These are phyloP conservation scores for Copromyces sp. DNA, from an alignment of 495 filamentous ascomycete genomes.

Conservation along the genomic window DNA sequence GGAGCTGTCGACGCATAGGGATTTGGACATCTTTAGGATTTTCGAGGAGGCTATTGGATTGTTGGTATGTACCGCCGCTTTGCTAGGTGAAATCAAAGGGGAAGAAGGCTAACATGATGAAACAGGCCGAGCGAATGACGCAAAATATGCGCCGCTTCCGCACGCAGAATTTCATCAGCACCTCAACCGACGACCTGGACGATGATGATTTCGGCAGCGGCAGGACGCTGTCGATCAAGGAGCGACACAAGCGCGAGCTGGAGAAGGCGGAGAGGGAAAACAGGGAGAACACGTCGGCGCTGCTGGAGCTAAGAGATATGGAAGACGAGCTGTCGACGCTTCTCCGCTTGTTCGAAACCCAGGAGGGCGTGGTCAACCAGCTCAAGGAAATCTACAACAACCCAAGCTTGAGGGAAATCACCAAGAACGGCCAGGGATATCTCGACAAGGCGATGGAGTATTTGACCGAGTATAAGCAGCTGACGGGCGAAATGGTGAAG, in stretches of 20 bases:
- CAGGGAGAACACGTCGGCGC: slow-evolving; percentile 50
- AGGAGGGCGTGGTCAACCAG: slow-evolving; percentile 38
- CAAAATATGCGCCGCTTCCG: slow-evolving; percentile 55
- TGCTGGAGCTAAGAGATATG: slow-evolving; percentile 57
- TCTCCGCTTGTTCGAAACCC: slow-evolving; percentile 47
- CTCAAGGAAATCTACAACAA: slow-evolving; percentile 35
- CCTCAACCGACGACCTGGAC: slow-evolving; percentile 37
- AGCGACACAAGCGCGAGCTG: slow-evolving; percentile 42
- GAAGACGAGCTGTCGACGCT: slow-evolving; percentile 55
- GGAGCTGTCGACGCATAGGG: slow-evolving; percentile 46
- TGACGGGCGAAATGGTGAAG: slow-evolving; percentile 49
- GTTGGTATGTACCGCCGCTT: slow-evolving; percentile 29
- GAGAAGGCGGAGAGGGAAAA: slow-evolving; percentile 44
- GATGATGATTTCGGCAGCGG: slow-evolving; percentile 37
- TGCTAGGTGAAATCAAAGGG: neutral
- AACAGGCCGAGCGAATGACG: slow-evolving; percentile 52
- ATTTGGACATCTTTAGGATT: slow-evolving; percentile 54
- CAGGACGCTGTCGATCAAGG: slow-evolving; percentile 30
- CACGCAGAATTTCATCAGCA: slow-evolving; percentile 33
- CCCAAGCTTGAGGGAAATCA: slow-evolving; percentile 20
- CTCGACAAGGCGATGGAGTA: slow-evolving; percentile 43
- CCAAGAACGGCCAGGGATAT: slow-evolving; percentile 30
- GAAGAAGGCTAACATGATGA: neutral
- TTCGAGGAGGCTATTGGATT: slow-evolving; percentile 61
- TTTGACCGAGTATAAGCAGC: slow-evolving; percentile 46